phyloP scores from a whole-genome alignment of 768 basidiomycete species.

The Boletus vermiculosoides region DNA sequence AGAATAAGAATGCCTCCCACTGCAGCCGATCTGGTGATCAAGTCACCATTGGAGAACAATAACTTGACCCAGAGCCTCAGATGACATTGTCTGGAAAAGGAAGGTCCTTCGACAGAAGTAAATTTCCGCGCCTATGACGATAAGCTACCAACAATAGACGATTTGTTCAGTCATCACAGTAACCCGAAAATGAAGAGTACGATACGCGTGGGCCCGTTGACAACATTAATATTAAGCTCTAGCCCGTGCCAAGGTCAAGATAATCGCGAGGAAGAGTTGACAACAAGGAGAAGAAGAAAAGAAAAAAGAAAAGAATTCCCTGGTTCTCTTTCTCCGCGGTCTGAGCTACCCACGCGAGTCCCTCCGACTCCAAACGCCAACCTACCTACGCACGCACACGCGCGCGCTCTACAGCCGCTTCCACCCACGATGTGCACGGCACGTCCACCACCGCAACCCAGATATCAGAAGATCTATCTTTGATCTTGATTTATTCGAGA shows the following conservation, averaged over 20 bases:
- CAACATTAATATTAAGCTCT: no score
- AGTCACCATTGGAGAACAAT: constrained; percentile 13
- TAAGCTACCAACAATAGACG: background rate
- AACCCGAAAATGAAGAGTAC: background rate
- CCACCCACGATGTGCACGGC: background rate
- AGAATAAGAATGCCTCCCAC: constrained; percentile 21
- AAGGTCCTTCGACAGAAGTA: constrained; percentile 1
- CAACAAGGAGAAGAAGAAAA: background rate
- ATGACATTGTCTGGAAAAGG: constrained; percentile 29
- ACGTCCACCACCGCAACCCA: background rate
- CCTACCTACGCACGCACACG: background rate
- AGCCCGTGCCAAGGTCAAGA: background rate
- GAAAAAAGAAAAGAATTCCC: background rate
- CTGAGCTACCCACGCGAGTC: constrained; percentile 1
- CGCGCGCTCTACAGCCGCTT: background rate
- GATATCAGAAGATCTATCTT: background rate
- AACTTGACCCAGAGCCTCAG: background rate
- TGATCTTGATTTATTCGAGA: background rate
- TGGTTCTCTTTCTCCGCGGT: background rate
- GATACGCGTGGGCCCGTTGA: background rate
- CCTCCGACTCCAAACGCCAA: background rate
- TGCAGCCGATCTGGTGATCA: background rate
- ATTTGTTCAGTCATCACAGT: background rate
- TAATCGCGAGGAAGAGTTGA: background rate
- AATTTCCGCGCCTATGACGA: no score